A percentile compares a stretch with the other conserved stretches of the same genome.
Evolutionary conservation across 441 rosid species (phyloP).

Genomic region (Biscutella laevigata): DNA sequence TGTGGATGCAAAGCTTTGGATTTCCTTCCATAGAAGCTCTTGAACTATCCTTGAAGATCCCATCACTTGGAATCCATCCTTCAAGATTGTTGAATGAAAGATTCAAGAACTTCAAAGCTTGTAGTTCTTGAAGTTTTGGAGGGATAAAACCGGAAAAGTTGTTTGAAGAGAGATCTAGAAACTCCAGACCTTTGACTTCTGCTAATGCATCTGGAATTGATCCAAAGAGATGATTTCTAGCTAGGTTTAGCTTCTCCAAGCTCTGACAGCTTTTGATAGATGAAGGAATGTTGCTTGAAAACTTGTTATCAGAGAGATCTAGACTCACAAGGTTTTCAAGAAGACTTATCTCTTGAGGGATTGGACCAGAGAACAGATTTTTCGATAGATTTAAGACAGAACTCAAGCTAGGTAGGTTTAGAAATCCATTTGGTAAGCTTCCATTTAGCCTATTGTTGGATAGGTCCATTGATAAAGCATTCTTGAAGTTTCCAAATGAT

Average conservation of each 20-base stretch:
- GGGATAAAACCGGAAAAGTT: conserved; percentile 42
- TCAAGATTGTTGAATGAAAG: conserved; percentile 40
- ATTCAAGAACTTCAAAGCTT: conserved; percentile 32
- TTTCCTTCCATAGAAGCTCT: conserved; percentile 31
- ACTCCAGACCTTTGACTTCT: conserved; percentile 35
- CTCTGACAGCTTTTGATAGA: conserved; percentile 35
- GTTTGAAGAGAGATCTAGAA: conserved; percentile 42
- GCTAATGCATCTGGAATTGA: conserved; percentile 30
- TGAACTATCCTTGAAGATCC: conserved; percentile 26
- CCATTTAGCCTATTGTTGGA: conserved; percentile 40
- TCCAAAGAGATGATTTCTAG: conserved; percentile 30
- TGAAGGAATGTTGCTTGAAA: conserved; percentile 37
- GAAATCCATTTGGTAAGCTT: conserved; percentile 38
- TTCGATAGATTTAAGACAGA: conserved; percentile 32
- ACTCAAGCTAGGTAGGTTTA: conserved; percentile 34
- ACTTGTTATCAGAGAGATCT: conserved; percentile 34
- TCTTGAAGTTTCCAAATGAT: conserved; percentile 32
- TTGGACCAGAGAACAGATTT: conserved; percentile 32
- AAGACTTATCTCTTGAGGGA: conserved; percentile 27
- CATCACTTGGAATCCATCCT: conserved; percentile 26
- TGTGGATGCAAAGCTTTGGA: conserved; percentile 25
- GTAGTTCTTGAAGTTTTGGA: conserved; percentile 24
- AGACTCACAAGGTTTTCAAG: conserved; percentile 29
- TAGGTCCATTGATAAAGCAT: conserved; percentile 34
- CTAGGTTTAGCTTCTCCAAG: conserved; percentile 38